A percentile compares a stretch with the other conserved stretches of the same genome.
Evolutionary conservation across 352 stramenopile species (phyloP).

Genomic region (Globisporangium splendens): DNA sequence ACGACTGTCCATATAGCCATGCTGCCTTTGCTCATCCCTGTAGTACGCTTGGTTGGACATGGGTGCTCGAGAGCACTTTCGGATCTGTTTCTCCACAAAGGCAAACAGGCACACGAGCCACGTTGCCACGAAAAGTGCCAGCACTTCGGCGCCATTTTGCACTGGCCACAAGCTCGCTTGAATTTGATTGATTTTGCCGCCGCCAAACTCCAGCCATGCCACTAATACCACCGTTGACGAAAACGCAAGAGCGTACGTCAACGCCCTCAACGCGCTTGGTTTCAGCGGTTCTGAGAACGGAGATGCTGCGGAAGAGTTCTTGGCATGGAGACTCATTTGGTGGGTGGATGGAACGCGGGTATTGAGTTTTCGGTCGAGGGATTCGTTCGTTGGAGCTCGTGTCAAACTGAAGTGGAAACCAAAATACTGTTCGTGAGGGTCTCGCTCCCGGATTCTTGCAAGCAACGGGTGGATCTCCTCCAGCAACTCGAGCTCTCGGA

Average conservation of each 20-base stretch:
- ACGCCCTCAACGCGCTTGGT: neutral
- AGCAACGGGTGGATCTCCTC: slow-evolving; percentile 21
- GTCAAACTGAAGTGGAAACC: slow-evolving; percentile 25
- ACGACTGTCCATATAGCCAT: no score
- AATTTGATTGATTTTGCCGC: slow-evolving; percentile 14
- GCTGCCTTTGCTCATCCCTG: neutral
- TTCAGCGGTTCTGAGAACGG: neutral
- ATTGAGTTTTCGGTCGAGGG: neutral
- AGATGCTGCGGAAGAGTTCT: neutral
- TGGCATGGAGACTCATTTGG: neutral
- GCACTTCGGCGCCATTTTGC: slow-evolving; percentile 18
- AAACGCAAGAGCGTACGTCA: slow-evolving; percentile 1
- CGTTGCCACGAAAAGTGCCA: slow-evolving; percentile 1
- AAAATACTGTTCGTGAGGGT: slow-evolving; percentile 18
- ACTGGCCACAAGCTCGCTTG: slow-evolving; percentile 17
- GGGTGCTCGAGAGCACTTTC: neutral
- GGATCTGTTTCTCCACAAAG: neutral
- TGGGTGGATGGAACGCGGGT: no score
- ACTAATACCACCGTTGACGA: neutral
- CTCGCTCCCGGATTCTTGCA: slow-evolving; percentile 5
- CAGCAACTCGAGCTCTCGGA: slow-evolving; percentile 21
- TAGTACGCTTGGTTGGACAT: neutral
- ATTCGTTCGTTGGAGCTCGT: slow-evolving; percentile 2
- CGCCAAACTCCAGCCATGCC: slow-evolving; percentile 14
- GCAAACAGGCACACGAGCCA: slow-evolving; percentile 2